These are phyloP conservation scores for Nannochloropsis gaditana DNA, from an alignment of 108 stramenopile genomes.

Conservation along the genomic window DNA sequence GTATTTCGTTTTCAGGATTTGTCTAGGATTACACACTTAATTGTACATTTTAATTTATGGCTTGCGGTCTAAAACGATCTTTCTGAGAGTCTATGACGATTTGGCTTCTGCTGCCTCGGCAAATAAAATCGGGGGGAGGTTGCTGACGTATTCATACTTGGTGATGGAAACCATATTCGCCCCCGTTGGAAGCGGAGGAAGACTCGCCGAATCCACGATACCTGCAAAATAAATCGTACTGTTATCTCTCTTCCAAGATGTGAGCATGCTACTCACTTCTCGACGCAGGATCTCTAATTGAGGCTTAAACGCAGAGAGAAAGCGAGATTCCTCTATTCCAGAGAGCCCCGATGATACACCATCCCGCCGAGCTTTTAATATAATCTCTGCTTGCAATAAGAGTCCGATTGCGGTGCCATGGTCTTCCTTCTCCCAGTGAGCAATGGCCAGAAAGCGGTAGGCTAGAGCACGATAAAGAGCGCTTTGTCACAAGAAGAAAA, in stretches of 20 bases:
- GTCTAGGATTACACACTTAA: too few relatives aligned
- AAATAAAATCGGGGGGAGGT: neutral
- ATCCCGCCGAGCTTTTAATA: neutral
- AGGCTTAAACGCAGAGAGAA: neutral
- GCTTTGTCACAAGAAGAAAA: neutral
- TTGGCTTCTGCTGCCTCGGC: neutral
- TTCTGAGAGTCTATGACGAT: neutral
- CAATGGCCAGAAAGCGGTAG: neutral
- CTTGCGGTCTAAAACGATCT: too few relatives aligned
- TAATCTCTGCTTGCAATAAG: neutral
- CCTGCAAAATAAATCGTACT: slow-evolving; percentile 10
- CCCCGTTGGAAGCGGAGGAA: neutral
- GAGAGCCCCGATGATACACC: neutral
- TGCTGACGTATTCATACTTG: neutral
- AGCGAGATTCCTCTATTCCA: neutral
- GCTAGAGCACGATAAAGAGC: neutral
- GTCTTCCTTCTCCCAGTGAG: slow-evolving; percentile 6
- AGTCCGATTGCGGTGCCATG: neutral
- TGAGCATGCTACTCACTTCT: slow-evolving; percentile 1
- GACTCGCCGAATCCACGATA: neutral
- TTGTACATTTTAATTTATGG: too few relatives aligned
- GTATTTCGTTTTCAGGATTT: too few relatives aligned
- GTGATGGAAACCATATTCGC: neutral
- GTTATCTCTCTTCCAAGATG: neutral
- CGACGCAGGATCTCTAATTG: neutral